Conservation (phyloP, 257 asterid genomes). For the Cynanchum wilfordii region DNA sequence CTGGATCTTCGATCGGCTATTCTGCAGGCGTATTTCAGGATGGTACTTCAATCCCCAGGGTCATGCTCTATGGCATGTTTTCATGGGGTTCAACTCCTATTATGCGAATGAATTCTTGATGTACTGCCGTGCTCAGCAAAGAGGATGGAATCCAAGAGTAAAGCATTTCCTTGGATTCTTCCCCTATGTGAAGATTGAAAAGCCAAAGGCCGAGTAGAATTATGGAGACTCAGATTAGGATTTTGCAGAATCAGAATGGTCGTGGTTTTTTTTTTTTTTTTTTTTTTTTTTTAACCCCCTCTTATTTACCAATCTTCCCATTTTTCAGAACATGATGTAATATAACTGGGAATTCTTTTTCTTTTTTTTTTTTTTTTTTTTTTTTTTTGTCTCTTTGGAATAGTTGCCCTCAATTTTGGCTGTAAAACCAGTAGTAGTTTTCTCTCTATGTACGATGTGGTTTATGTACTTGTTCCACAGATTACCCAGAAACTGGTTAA, state of each 20-base stretch:
- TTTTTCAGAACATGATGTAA: constrained; percentile 42
- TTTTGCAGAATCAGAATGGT: constrained; percentile 26
- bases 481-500: not conserved
- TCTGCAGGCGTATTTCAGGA: constrained; percentile 48
- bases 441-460: constrained; percentile 35
- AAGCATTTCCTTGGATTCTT: constrained; percentile 50
- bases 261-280: constrained; percentile 6
- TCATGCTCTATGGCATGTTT: constrained; percentile 83
- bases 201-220: constrained; percentile 75
- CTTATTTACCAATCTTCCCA: constrained; percentile 5
- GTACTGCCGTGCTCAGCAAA: constrained; percentile 94
- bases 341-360: constrained; percentile 42
- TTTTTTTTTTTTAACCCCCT: too few relatives aligned
- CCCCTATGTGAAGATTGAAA: constrained; percentile 76
- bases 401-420: constrained; percentile 43
- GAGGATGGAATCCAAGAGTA: constrained; percentile 79
- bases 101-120: constrained; percentile 79
- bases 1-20: constrained; percentile 68
- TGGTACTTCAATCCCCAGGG: constrained; percentile 83
- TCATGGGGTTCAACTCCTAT: constrained; percentile 90
- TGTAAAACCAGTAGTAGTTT: constrained; percentile 39
- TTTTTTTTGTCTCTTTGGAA: constrained; percentile 32
- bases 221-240: constrained; percentile 16
- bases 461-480: constrained; percentile 9
- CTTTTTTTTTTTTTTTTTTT: constrained; percentile 31